Evolutionary conservation across 2,329 filamentous ascomycete species (phyloP).

Genomic region (Fusarium pseudoanthophilum): DNA sequence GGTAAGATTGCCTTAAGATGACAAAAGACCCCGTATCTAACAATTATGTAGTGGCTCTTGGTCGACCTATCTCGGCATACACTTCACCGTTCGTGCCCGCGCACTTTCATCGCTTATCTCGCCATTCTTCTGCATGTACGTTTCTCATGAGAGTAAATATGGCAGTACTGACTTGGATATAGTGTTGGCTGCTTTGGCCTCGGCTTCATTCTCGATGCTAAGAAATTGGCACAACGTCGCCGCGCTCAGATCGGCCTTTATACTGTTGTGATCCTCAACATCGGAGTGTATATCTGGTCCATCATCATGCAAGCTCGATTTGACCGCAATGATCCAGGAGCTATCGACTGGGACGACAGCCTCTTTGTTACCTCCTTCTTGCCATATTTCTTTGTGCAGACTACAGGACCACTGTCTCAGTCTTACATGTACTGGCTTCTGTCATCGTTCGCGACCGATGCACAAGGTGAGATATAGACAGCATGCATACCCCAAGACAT

Average conservation of each 20-base stretch:
- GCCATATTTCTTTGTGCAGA: constrained; percentile 18
- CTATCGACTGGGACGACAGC: constrained; percentile 10
- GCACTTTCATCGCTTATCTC: constrained; percentile 13
- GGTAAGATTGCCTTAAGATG: accelerated
- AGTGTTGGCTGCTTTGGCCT: constrained; percentile 16
- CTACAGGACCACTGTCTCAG: constrained; percentile 1
- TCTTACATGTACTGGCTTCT: constrained; percentile 24
- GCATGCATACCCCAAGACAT: accelerated
- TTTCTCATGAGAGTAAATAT: too few relatives aligned
- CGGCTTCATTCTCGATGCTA: constrained; percentile 9
- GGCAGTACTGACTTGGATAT: accelerated
- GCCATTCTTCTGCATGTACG: constrained; percentile 22
- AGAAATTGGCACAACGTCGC: not conserved
- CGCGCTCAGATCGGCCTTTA: constrained; percentile 12
- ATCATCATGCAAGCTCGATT: constrained; percentile 16
- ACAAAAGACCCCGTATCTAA: accelerated
- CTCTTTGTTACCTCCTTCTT: not conserved
- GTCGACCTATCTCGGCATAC: constrained; percentile 15
- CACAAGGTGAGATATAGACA: not conserved
- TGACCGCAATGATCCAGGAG: not conserved
- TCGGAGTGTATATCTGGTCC: constrained; percentile 13
- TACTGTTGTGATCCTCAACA: constrained; percentile 4
- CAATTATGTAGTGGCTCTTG: not conserved
- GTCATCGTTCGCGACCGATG: constrained; percentile 11
- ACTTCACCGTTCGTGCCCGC: constrained; percentile 10